Evolutionary conservation across 2,329 filamentous ascomycete species (phyloP), one percentile per base, ranked within the genome.

Genomic region (Hypoxylon sp.): DNA sequence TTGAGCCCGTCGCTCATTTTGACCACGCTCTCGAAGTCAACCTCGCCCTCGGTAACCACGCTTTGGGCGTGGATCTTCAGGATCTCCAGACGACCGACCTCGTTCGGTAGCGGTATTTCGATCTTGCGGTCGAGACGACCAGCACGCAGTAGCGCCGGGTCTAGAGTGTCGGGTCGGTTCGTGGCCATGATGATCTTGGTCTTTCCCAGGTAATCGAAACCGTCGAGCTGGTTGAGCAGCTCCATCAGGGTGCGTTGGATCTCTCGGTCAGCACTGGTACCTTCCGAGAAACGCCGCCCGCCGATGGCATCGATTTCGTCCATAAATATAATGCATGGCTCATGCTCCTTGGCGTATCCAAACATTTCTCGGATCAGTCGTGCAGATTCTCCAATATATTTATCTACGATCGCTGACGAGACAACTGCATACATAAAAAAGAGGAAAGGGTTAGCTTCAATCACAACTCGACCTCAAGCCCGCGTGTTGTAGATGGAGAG

Each of bases 151-250:
- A 99, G 81, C 1, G 94, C 94, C 27, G 94, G 94, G 73, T 99
- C 94, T 45, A 99, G 86, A 0, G 94, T 98, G 75, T 98, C 94
- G 11, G 94, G 95, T 78, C 95, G 85, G 82, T 99, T 99, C 58
- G 95, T 98, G 31, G 93, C 95, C 96, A 99, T 99, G 80, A 99
- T 99, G 75, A 99, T 99, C 83, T 99, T 99, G 52, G 95, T 99
- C 83, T 99, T 97, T 69, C 96, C 95, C 31, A 99, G 84, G 79
- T 99, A 99, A 79, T 99, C 95, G 81, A 99, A 99, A 67, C 96
- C 95, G 74, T 99, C 95, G 50, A 99, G 87, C 77, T 99, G 95
- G 78, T 99, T 99, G 62, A 99, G 88, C 52, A 99, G 84, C 77
- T 99, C 95, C 95, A 99, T 99, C 58, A 99, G 82, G 29, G 95